These are phyloP conservation scores for Sphagnum fallax DNA, from an alignment of 228 moss, liverwort and hornwort species.

Conservation along the genomic window DNA sequence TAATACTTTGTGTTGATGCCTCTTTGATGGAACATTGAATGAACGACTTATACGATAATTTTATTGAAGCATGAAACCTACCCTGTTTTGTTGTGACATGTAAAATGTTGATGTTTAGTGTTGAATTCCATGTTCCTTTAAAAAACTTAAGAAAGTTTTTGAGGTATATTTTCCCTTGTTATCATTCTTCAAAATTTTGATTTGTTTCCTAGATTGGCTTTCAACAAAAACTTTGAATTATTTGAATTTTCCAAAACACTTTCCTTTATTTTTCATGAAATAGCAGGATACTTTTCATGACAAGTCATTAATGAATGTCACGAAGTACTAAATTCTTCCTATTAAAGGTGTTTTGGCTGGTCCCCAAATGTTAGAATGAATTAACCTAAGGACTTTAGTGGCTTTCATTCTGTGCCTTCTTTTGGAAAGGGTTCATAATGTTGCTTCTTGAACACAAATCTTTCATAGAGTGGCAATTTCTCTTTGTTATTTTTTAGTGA, in stretches of 20 bases:
- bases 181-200: background rate
- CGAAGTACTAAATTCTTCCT: no score
- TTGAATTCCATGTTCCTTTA: background rate
- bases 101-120: background rate
- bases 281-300: background rate
- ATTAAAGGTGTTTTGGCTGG: no score
- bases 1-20: no score
- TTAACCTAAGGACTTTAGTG: no score
- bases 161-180: background rate
- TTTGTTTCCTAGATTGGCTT: background rate
- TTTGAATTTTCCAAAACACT: background rate
- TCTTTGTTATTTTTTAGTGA: background rate
- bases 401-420: no score
- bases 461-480: background rate
- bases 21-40: no score
- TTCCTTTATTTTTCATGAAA: background rate
- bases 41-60: no score
- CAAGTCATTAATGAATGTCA: no score
- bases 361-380: no score
- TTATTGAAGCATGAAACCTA: no score
- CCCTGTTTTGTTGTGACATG: background rate
- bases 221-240: background rate
- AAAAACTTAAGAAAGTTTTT: background rate
- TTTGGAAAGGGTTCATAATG: no score
- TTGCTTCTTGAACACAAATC: background rate